Conservation (phyloP, 257 asterid genomes). For the Fraxinus anomala region DNA sequence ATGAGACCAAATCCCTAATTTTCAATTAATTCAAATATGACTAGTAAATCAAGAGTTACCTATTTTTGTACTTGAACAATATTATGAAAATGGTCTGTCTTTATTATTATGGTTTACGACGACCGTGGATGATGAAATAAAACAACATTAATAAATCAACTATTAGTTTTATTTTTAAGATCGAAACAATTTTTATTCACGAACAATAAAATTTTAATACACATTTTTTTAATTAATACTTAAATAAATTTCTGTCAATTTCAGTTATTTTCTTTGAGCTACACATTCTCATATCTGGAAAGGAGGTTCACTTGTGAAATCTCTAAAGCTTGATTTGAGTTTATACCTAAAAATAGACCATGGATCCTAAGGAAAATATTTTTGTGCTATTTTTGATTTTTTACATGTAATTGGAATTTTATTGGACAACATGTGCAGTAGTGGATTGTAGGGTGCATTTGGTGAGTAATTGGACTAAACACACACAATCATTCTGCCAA, state of each 20-base stretch:
- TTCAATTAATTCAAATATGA: background rate
- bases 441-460: conserved; percentile 16
- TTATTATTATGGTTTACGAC: no score
- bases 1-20: no score
- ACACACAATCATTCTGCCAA: conserved; percentile 17
- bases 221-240: no score
- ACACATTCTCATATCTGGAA: background rate
- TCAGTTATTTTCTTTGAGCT: no score
- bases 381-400: background rate
- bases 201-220: no score
- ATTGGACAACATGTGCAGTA: conserved; percentile 29
- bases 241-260: no score
- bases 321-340: background rate
- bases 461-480: conserved; percentile 25
- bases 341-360: background rate
- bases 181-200: no score
- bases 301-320: background rate
- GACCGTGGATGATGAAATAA: no score
- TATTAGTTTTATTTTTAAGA: no score
- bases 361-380: background rate
- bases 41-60: background rate
- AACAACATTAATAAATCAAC: no score
- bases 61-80: no score
- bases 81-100: no score
- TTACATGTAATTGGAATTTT: conserved; percentile 14